Evolutionary conservation across 345 rosid species (phyloP).

Genomic region (Lepidium sativum): DNA sequence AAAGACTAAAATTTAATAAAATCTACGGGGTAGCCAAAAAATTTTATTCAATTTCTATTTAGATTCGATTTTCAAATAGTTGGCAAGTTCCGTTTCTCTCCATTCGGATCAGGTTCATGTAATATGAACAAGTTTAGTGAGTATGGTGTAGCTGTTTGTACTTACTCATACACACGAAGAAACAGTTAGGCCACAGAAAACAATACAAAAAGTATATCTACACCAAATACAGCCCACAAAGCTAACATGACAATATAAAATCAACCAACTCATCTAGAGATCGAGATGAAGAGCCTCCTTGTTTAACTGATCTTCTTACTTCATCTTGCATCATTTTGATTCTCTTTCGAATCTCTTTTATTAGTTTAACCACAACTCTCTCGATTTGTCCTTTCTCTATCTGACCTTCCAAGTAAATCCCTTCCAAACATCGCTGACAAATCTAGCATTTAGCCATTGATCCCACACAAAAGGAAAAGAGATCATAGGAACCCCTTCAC

Average conservation of each 20-base stretch:
- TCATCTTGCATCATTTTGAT: background rate
- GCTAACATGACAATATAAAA: conserved; percentile 2
- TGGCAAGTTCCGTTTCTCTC: too few species aligned
- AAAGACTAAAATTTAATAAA: too few species aligned
- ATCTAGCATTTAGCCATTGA: conserved; percentile 52
- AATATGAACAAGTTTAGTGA: too few species aligned
- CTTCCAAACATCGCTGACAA: conserved; percentile 48
- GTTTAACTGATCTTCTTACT: conserved; percentile 19
- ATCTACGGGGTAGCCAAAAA: too few species aligned
- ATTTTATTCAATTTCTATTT: too few species aligned
- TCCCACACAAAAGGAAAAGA: conserved; percentile 62
- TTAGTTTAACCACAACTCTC: conserved; percentile 44
- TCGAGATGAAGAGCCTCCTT: conserved; percentile 15
- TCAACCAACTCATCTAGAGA: conserved; percentile 7
- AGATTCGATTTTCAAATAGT: too few species aligned
- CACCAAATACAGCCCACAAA: background rate
- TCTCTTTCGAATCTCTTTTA: conserved; percentile 23
- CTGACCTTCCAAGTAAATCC: conserved; percentile 64
- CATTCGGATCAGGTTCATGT: too few species aligned
- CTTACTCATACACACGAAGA: too few species aligned
- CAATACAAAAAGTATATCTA: too few species aligned
- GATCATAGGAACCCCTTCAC: conserved; percentile 59
- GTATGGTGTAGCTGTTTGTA: too few species aligned
- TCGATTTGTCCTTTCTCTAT: conserved; percentile 42
- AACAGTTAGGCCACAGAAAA: too few species aligned